phyloP scores from a whole-genome alignment of 768 basidiomycete genomes.

The Suillus variegatus region DNA sequence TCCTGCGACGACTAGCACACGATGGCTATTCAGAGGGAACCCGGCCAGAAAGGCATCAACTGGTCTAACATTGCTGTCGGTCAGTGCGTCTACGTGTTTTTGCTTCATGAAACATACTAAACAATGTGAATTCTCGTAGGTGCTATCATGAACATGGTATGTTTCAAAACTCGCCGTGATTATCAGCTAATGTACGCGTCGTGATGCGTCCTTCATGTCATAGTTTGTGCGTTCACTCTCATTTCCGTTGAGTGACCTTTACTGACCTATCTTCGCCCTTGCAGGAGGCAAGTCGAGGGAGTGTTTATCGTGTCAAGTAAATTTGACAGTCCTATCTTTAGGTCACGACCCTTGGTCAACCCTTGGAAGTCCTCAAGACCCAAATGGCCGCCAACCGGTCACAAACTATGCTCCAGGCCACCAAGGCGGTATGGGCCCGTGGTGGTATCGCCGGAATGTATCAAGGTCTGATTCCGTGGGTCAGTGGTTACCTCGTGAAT shows the following conservation, averaged over 20 bases:
- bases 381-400: conserved; percentile 98
- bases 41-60: conserved; percentile 88
- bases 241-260: conserved; percentile 2
- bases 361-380: conserved; percentile 96
- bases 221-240: conserved; percentile 47
- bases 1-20: conserved; percentile 22
- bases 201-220: conserved; percentile 8
- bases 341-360: conserved; percentile 98
- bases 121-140: conserved; percentile 46
- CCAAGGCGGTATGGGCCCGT: conserved; percentile 85
- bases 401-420: conserved; percentile 87
- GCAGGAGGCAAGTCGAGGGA: conserved; percentile 66
- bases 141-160: conserved; percentile 98
- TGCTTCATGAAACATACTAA: conserved; percentile 21
- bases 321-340: conserved; percentile 32
- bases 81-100: conserved; percentile 40
- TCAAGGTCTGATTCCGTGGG: conserved; percentile 99
- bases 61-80: conserved; percentile 97
- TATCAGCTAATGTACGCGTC: conserved; percentile 5
- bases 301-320: background rate
- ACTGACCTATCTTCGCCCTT: conserved; percentile 21
- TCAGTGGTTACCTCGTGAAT: conserved; percentile 36
- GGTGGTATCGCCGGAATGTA: conserved; percentile 91
- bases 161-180: conserved; percentile 36
- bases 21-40: conserved; percentile 85